A percentile compares a stretch with the other conserved stretches of the same genome.
phyloP scores from a whole-genome alignment of 23 red algal species.

The Agarophyton chilense region DNA sequence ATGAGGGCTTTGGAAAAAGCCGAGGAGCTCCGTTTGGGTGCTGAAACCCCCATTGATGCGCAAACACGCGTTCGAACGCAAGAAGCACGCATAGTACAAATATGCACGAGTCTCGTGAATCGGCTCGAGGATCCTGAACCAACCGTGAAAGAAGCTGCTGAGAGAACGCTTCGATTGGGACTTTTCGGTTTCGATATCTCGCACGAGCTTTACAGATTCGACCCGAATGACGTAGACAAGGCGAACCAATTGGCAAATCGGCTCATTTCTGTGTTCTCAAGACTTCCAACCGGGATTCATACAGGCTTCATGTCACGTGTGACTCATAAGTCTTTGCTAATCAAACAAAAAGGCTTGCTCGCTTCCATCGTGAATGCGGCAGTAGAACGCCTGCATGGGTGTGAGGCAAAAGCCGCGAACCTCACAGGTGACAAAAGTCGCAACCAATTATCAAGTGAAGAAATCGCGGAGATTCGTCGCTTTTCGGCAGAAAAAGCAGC shows the following conservation, averaged over 20 bases:
- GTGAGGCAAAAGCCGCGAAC: slow-evolving; percentile 43
- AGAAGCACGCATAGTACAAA: slow-evolving; percentile 41
- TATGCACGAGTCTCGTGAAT: slow-evolving; percentile 45
- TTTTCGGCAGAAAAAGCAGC: slow-evolving; percentile 18
- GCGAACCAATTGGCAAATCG: slow-evolving; percentile 26
- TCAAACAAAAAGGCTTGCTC: slow-evolving; percentile 27
- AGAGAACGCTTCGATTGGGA: slow-evolving; percentile 45
- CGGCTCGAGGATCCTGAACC: slow-evolving; percentile 60
- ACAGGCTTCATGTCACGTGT: slow-evolving; percentile 36
- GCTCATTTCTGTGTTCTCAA: slow-evolving; percentile 24
- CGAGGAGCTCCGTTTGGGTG: background rate
- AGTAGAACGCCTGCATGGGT: slow-evolving; percentile 43
- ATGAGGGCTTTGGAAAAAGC: slow-evolving; percentile 2
- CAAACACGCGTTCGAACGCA: background rate
- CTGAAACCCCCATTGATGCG: background rate
- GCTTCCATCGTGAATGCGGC: slow-evolving; percentile 40
- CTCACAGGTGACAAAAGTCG: background rate
- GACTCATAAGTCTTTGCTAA: slow-evolving; percentile 32
- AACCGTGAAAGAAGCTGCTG: slow-evolving; percentile 53
- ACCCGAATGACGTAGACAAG: slow-evolving; percentile 1
- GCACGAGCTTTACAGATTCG: background rate
- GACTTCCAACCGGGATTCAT: slow-evolving; percentile 35
- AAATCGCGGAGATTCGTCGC: background rate
- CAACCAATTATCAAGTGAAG: background rate
- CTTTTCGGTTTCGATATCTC: slow-evolving; percentile 56